Evolutionary conservation across 2,329 filamentous ascomycete genomes (phyloP).

Genomic region (Leptographium lundbergii): DNA sequence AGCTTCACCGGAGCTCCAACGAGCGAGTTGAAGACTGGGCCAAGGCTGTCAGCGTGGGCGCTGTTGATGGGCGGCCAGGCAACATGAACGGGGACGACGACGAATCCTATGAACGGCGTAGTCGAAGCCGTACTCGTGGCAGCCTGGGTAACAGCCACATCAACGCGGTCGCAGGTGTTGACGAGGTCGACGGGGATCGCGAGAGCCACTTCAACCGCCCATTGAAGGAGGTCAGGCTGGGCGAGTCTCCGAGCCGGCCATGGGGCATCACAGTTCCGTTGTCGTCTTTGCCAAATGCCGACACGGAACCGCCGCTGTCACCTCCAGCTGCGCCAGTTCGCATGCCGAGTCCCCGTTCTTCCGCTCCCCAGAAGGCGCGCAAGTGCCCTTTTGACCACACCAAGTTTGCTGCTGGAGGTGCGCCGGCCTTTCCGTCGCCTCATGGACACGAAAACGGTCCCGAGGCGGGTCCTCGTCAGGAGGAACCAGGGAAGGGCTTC

Average conservation of each 20-base stretch:
- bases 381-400: constrained; percentile 44
- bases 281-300: constrained; percentile 19
- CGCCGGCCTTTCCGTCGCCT: constrained; percentile 1
- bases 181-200: constrained; percentile 28
- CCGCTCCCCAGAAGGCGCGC: constrained; percentile 7
- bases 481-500: background rate
- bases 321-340: constrained; percentile 45
- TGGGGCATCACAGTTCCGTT: constrained; percentile 79
- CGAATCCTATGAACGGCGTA: constrained; percentile 6
- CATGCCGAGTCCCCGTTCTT: constrained; percentile 27
- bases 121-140: background rate
- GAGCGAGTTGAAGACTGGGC: constrained; percentile 80
- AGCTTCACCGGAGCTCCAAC: constrained; percentile 40
- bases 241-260: constrained; percentile 82
- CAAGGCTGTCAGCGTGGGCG: constrained; percentile 53
- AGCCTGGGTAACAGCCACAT: background rate
- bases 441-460: background rate
- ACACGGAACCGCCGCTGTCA: constrained; percentile 32
- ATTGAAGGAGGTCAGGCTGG: constrained; percentile 79
- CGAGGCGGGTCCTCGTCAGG: background rate
- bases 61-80: constrained; percentile 15
- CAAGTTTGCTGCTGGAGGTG: constrained; percentile 13
- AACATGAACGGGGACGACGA: background rate
- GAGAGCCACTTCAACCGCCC: constrained; percentile 70
- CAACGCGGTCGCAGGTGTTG: background rate